These are phyloP conservation scores for Neonectria magnoliae DNA, from an alignment of 2,329 filamentous ascomycete genomes.

Conservation along the genomic window DNA sequence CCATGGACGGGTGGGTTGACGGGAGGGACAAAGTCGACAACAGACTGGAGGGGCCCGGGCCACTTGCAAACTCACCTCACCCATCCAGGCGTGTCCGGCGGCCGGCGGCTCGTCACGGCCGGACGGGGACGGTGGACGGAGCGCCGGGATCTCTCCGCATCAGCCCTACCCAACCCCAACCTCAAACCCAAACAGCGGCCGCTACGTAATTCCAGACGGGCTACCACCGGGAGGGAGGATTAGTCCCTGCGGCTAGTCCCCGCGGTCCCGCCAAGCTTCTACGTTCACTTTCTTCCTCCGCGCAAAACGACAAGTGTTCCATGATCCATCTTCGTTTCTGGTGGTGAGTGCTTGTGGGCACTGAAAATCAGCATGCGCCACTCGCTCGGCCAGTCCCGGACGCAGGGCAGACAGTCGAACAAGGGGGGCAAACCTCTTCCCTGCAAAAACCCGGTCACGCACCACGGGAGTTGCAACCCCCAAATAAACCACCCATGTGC, in stretches of 20 bases:
- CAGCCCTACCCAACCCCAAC: slow-evolving; percentile 25
- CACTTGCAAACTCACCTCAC: slow-evolving; percentile 14
- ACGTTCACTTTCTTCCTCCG: slow-evolving; percentile 6
- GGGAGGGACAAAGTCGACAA: slow-evolving; percentile 3
- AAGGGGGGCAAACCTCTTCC: slow-evolving; percentile 27
- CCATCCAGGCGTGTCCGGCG: slow-evolving; percentile 12
- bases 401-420: slow-evolving; percentile 37
- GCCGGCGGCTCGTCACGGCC: slow-evolving; percentile 16
- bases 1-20: slow-evolving; percentile 2
- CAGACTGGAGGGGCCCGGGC: background rate
- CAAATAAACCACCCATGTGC: slow-evolving; percentile 37
- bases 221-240: slow-evolving; percentile 16
- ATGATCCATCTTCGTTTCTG: background rate
- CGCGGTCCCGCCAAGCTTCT: slow-evolving; percentile 17
- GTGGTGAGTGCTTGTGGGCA: background rate
- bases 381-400: slow-evolving; percentile 31
- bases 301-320: slow-evolving; percentile 1
- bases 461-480: slow-evolving; percentile 35
- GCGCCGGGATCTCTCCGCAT: slow-evolving; percentile 28
- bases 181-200: slow-evolving; percentile 12
- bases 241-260: slow-evolving; percentile 26
- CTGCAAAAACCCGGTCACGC: slow-evolving; percentile 24
- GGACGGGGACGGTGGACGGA: slow-evolving; percentile 16
- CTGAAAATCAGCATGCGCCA: background rate
- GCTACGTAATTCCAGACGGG: slow-evolving; percentile 13